These are phyloP conservation scores for Paratinospora sagittata DNA, from an alignment of 164 flowering plant species.

Conservation along the genomic window DNA sequence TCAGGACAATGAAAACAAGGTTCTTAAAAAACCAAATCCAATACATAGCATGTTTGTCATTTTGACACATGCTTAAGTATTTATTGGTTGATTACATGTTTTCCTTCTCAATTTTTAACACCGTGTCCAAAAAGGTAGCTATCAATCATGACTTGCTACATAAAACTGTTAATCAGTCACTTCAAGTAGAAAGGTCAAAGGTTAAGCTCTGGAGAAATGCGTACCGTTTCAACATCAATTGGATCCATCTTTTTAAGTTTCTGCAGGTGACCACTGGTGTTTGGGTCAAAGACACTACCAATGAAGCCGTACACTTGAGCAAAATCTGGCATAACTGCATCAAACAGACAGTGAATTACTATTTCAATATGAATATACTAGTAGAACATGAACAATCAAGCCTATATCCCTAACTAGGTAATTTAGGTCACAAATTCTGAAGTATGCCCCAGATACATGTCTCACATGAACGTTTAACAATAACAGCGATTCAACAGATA, in stretches of 20 bases:
- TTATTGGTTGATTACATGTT: no score
- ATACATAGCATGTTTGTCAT: no score
- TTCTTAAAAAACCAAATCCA: no score
- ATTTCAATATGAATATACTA: not conserved
- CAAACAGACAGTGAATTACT: conserved; percentile 1
- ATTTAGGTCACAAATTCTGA: not conserved
- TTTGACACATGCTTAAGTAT: no score
- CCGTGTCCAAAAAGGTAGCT: not conserved
- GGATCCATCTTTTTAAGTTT: conserved; percentile 75
- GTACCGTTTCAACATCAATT: conserved; percentile 77
- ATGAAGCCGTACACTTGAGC: conserved; percentile 73
- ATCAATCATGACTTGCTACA: not conserved
- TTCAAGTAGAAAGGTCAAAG: not conserved
- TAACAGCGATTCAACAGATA: not conserved
- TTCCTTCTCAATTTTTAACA: not conserved
- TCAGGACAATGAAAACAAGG: no score
- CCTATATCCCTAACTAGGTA: not conserved
- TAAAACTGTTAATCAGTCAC: not conserved
- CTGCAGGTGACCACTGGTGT: conserved; percentile 55
- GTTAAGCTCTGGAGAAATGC: conserved; percentile 11
- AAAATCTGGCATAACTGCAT: conserved; percentile 79
- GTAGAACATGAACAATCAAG: not conserved
- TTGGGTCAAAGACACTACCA: conserved; percentile 85
- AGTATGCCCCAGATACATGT: not conserved
- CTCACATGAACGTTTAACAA: not conserved